These are phyloP conservation scores for Barnettozyma hawaiiensis DNA, from an alignment of 1,139 yeast species.

Conservation along the genomic window DNA sequence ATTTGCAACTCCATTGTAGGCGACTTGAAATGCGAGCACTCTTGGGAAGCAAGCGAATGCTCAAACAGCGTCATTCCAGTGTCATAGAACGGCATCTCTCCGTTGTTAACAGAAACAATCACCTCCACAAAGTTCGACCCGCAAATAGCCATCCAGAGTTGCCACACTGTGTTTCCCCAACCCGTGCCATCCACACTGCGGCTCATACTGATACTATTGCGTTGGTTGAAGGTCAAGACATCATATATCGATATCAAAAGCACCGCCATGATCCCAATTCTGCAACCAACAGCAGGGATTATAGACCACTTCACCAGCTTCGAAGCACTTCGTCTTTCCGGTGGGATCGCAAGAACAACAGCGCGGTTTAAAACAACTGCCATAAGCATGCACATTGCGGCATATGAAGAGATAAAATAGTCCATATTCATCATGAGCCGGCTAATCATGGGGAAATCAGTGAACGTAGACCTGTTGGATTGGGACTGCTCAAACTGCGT, in stretches of 20 bases:
- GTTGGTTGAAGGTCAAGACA: background rate
- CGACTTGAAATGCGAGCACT: conserved; percentile 45
- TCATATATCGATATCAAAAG: background rate
- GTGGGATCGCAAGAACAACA: conserved; percentile 22
- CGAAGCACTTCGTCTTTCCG: conserved; percentile 3
- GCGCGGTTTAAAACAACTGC: conserved; percentile 63
- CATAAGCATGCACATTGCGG: conserved; percentile 52
- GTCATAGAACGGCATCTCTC: conserved; percentile 55
- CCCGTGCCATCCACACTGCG: background rate
- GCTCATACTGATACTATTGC: too few species aligned
- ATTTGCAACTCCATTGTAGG: conserved; percentile 46
- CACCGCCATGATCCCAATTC: conserved; percentile 23
- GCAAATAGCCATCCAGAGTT: conserved; percentile 56
- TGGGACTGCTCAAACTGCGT: conserved; percentile 1
- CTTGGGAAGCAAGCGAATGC: conserved; percentile 69
- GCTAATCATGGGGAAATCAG: conserved; percentile 1
- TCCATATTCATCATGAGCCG: conserved; percentile 18
- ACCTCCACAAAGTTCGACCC: conserved; percentile 66
- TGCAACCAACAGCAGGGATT: conserved; percentile 26
- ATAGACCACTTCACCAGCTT: conserved; percentile 24
- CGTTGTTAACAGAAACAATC: conserved; percentile 51
- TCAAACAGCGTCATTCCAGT: conserved; percentile 70
- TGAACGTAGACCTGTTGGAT: background rate
- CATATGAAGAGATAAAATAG: conserved; percentile 45
- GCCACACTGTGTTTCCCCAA: conserved; percentile 36